Conservation (phyloP, 176 grass and related monocot species). For the Themeda triandra region DNA sequence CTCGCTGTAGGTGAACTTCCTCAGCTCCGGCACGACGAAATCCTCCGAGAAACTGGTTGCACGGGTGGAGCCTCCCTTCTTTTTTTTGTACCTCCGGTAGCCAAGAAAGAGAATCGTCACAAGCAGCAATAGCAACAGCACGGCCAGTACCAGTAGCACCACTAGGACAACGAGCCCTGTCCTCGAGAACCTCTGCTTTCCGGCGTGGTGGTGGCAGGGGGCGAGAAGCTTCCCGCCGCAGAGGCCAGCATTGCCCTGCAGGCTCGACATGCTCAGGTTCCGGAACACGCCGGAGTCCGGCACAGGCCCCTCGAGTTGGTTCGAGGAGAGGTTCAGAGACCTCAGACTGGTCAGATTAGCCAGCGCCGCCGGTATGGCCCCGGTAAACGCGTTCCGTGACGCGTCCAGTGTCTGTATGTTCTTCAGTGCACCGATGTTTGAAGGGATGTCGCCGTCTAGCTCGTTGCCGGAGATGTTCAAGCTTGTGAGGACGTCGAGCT, state of each 20-base stretch:
- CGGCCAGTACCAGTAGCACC: slow-evolving; percentile 31
- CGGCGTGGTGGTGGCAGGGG: slow-evolving; percentile 32
- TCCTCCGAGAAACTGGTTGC: slow-evolving; percentile 1
- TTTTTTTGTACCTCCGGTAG: slow-evolving; percentile 36
- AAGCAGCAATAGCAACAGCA: slow-evolving; percentile 43
- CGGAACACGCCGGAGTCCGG: slow-evolving; percentile 64
- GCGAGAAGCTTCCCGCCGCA: slow-evolving; percentile 63
- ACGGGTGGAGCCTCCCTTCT: background rate
- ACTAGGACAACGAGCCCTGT: slow-evolving; percentile 43
- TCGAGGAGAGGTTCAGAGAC: slow-evolving; percentile 70
- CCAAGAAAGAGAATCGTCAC: background rate
- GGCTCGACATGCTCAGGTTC: slow-evolving; percentile 43
- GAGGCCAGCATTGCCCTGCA: slow-evolving; percentile 67
- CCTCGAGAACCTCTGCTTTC: slow-evolving; percentile 36
- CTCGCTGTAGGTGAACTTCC: slow-evolving; percentile 54
- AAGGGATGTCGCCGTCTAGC: slow-evolving; percentile 57
- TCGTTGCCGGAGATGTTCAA: slow-evolving; percentile 74
- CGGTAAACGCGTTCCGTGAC: slow-evolving; percentile 68
- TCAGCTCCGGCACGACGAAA: slow-evolving; percentile 58
- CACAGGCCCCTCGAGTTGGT: slow-evolving; percentile 52
- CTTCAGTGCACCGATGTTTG: slow-evolving; percentile 36
- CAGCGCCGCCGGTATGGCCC: slow-evolving; percentile 51
- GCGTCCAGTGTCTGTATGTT: slow-evolving; percentile 55
- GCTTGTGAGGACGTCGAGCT: slow-evolving; percentile 65
- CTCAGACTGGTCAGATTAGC: slow-evolving; percentile 56